phyloP scores from a whole-genome alignment of 2,329 filamentous ascomycete species.

The Madurella mycetomatis region DNA sequence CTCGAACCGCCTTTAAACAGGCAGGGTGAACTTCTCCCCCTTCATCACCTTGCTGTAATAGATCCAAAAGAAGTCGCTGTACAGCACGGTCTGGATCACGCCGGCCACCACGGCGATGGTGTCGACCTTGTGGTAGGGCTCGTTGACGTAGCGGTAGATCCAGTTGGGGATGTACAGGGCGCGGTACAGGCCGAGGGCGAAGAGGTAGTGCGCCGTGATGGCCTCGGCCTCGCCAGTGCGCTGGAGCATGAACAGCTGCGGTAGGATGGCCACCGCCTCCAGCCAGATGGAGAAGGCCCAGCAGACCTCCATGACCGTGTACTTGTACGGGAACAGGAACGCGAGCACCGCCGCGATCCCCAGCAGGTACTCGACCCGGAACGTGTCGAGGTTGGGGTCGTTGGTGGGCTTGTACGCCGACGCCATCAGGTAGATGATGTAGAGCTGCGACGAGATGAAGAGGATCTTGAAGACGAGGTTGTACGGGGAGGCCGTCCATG shows the following conservation, averaged over 20 bases:
- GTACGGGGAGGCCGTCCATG: slow-evolving; percentile 80
- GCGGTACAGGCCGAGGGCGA: slow-evolving; percentile 85
- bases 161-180: slow-evolving; percentile 98
- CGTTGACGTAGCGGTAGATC: slow-evolving; percentile 84
- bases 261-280: slow-evolving; percentile 91
- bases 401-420: slow-evolving; percentile 96
- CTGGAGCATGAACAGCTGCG: slow-evolving; percentile 97
- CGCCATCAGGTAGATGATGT: slow-evolving; percentile 97
- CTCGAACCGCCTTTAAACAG: slow-evolving; percentile 54
- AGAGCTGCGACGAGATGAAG: slow-evolving; percentile 84
- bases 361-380: slow-evolving; percentile 92
- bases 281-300: slow-evolving; percentile 99
- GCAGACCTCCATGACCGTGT: slow-evolving; percentile 76
- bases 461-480: slow-evolving; percentile 94
- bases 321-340: slow-evolving; percentile 79
- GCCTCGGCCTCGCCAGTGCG: slow-evolving; percentile 96
- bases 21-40: slow-evolving; percentile 82
- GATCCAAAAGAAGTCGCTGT: slow-evolving; percentile 99
- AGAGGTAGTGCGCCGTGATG: slow-evolving; percentile 98
- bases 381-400: slow-evolving; percentile 94
- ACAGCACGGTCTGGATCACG: slow-evolving; percentile 87
- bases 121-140: slow-evolving; percentile 68
- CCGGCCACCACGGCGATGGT: slow-evolving; percentile 86
- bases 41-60: slow-evolving; percentile 96
- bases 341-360: slow-evolving; percentile 75